Conservation (phyloP, 164 flowering plant species). For the Nymphaea thermarum region DNA sequence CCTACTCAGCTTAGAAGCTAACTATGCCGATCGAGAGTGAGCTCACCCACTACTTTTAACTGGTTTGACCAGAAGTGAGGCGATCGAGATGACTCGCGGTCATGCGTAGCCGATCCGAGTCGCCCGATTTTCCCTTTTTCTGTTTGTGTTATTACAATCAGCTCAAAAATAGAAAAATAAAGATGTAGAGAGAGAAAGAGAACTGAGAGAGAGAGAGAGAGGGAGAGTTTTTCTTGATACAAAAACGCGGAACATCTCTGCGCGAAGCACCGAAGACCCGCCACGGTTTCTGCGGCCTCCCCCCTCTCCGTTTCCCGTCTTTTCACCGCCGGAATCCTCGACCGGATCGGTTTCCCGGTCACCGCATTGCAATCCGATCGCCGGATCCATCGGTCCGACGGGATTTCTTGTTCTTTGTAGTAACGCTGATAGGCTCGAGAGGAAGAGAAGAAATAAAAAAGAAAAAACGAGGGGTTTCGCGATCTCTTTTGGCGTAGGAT, state of each 20-base stretch:
- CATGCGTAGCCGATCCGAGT: not conserved
- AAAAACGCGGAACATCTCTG: not conserved
- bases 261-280: not conserved
- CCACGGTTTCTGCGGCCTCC: not conserved
- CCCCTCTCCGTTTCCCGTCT: not conserved
- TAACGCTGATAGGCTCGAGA: not conserved
- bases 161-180: not conserved
- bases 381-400: not conserved
- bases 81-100: not conserved
- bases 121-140: not conserved
- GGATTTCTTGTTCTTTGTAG: not conserved
- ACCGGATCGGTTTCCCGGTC: not conserved
- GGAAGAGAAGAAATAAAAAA: too few relatives aligned
- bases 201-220: not conserved
- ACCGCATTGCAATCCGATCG: not conserved
- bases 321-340: not conserved
- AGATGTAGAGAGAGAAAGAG: not conserved
- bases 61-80: not conserved
- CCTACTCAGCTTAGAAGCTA: too few relatives aligned
- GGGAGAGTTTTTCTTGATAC: not conserved
- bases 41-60: too few relatives aligned
- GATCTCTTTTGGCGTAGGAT: not conserved
- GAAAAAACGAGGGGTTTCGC: not conserved
- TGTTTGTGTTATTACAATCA: not conserved
- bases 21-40: too few relatives aligned